Base-by-base conservation (phyloP, 257 asterid species). In the Rubia yunnanensis region DNA sequence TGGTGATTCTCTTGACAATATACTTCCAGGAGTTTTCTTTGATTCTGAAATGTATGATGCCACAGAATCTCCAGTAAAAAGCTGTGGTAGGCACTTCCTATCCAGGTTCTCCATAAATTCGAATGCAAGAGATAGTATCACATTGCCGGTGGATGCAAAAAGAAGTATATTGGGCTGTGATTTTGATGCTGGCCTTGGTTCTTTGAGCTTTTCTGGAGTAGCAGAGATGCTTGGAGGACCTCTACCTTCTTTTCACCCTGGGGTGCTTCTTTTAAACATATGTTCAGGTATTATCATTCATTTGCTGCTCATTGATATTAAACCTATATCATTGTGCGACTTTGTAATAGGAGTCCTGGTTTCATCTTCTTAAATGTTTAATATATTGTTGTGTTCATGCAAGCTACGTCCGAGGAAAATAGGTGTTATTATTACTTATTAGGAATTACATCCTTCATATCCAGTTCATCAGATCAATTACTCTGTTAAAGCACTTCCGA, bases 161-260 rank as follows among this genome's bases (percentile, higher is more conserved):
- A 69, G 72, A 57, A 70, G 72, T 69, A 67, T 52, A 65, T 71
- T 66, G 76, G 73, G 53, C 61, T 59, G 49, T 68, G 65, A 75
- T 56, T 78, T 61, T 39, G 77, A 72, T 67, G 48, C 77, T 59
- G 67, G 67, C 61, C 39, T 68, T 70, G 70, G 74, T 74, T 86
- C 83, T 57, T 85, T 83, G 89, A 89, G 90, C 82, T 76, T 92
- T 80, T 72, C 85, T 68, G 92, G 84, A 74, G 79, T 87, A 70
- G 87, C 88, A 10, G 92, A 85, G 75, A 72, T 69, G 72, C 76
- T 87, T 38, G 94, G 96, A 71, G 99, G 99, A 76, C 68, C 88
- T 63, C 72, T 89, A 67, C 83, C 94, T 64, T 77, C 81, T 64
- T 86, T 83, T 78, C 99, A 87, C 71, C 95, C 99, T 2, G 92